phyloP scores from a whole-genome alignment of 495 filamentous ascomycete species.

The Rusavskia elegans region DNA sequence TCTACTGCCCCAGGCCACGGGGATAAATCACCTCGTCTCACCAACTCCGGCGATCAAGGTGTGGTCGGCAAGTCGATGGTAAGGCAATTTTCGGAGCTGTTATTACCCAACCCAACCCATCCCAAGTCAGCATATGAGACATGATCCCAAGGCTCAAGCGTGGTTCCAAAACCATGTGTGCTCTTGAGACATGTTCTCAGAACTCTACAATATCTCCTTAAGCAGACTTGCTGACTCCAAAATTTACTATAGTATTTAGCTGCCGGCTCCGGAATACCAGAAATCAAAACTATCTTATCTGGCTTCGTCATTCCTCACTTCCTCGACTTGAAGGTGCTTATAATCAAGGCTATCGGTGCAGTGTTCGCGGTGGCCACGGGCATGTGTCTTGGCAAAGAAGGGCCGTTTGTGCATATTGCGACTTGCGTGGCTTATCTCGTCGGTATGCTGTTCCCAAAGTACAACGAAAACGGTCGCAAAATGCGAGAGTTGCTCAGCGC shows the following conservation, averaged over 20 bases:
- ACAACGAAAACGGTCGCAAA: constrained; percentile 33
- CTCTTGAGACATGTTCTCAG: too few species aligned
- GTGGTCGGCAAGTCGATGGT: constrained; percentile 31
- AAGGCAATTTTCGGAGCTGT: too few species aligned
- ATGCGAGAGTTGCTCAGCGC: constrained; percentile 39
- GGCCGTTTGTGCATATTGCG: constrained; percentile 43
- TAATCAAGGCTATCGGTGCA: constrained; percentile 39
- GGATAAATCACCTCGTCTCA: constrained; percentile 6
- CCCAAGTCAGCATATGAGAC: too few species aligned
- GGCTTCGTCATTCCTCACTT: constrained; percentile 44
- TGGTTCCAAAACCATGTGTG: too few species aligned
- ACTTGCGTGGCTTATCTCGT: constrained; percentile 40
- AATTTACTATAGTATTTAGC: too few species aligned
- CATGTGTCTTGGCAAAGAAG: constrained; percentile 45
- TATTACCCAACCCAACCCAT: too few species aligned
- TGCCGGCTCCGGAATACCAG: constrained; percentile 39
- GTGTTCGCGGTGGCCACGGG: constrained; percentile 39
- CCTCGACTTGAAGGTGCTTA: constrained; percentile 35
- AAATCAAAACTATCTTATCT: constrained; percentile 43
- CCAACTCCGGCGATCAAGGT: constrained; percentile 4
- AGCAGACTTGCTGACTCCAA: too few species aligned
- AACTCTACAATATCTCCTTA: too few species aligned
- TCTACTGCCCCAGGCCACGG: constrained; percentile 18
- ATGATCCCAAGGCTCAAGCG: too few species aligned
- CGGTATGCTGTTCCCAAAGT: constrained; percentile 33